Base-by-base conservation (phyloP, 1,284 basidiomycete genomes). In the Cystobasidiaceae sp. region DNA sequence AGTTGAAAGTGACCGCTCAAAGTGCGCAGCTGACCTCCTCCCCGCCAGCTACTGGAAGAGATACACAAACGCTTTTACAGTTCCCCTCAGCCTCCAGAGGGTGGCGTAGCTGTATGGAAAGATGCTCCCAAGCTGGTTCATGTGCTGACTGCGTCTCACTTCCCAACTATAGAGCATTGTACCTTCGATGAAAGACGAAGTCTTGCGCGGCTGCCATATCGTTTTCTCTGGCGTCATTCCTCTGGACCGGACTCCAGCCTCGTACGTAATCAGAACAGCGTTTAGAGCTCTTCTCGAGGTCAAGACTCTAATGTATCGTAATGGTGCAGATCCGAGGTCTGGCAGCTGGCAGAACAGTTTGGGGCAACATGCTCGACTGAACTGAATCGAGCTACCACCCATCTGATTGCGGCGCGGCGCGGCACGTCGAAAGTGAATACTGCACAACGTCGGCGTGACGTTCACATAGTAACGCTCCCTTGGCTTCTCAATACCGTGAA, bases 151-250 rank as follows among this genome's bases (percentile, higher is more conserved):
- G 13, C 15, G 32, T 4, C 19, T 19, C 41, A n/a, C n/a, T n/a
- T n/a, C n/a, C n/a, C n/a, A n/a, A n/a, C n/a, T n/a, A n/a, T n/a
- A 93, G 88, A 79, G 78, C 65, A 93, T 97, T 64, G 93, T 98
- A 64, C 87, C 89, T 17, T 80, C 81, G 56, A 82, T 93, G 75
- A 89, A 96, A 68, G 75, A 81, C 23, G 81, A 85, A 66, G 88
- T 90, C 0, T 81, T 98, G 19, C 79, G 82, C 27, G 90, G 87
- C 25, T 83, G 87, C 46, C 84, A 87, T 71, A 83, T 98, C 27
- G 81, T 93, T 30, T 97, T 98, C 76, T 96, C 93, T 0, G 89
- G 90, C 57, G 85, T 98, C 46, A 93, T 97, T 63, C 93, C 94
- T 1, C 83, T 93, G 25, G 87, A 91, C 69, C 85, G 84, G 7